These are phyloP conservation scores for Fistulinella cinereoalba DNA, from an alignment of 1,284 basidiomycete species.

Conservation along the genomic window DNA sequence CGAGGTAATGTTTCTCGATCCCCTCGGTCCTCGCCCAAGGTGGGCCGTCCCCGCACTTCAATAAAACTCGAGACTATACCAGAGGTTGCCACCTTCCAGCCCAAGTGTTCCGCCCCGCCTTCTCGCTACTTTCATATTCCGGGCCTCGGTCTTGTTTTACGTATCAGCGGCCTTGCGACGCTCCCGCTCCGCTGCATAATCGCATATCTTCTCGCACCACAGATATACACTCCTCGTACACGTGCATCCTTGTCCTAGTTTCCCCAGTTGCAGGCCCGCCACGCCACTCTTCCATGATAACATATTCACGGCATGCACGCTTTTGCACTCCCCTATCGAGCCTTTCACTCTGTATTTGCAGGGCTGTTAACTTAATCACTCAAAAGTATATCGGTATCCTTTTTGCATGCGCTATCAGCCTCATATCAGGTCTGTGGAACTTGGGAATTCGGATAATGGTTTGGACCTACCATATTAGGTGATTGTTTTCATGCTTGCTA, in stretches of 20 bases:
- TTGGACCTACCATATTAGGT: slow-evolving; percentile 30
- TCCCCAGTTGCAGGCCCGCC: slow-evolving; percentile 2
- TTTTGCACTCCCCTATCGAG: slow-evolving; percentile 3
- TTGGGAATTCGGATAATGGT: slow-evolving; percentile 4
- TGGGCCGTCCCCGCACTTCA: slow-evolving; percentile 23
- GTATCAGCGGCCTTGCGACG: slow-evolving; percentile 29
- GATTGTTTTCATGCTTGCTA: slow-evolving; percentile 29
- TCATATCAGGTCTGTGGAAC: background rate
- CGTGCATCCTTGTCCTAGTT: slow-evolving; percentile 15
- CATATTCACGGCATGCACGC: slow-evolving; percentile 10
- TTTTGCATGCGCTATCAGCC: slow-evolving; percentile 1
- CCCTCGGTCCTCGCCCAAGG: slow-evolving; percentile 31
- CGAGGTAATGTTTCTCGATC: slow-evolving; percentile 23
- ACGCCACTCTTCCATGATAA: background rate
- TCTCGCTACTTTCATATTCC: slow-evolving; percentile 23
- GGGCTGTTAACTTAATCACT: slow-evolving; percentile 3
- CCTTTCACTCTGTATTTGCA: slow-evolving; percentile 13
- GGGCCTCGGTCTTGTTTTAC: slow-evolving; percentile 27
- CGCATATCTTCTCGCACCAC: slow-evolving; percentile 23
- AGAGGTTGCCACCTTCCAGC: slow-evolving; percentile 32
- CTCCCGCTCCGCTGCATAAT: slow-evolving; percentile 28
- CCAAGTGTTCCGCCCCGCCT: slow-evolving; percentile 13
- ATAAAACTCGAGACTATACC: slow-evolving; percentile 35
- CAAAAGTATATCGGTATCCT: slow-evolving; percentile 18
- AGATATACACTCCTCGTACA: slow-evolving; percentile 22